Conservation (phyloP, 352 stramenopile genomes). For the Phytophthora niederhauseri region DNA sequence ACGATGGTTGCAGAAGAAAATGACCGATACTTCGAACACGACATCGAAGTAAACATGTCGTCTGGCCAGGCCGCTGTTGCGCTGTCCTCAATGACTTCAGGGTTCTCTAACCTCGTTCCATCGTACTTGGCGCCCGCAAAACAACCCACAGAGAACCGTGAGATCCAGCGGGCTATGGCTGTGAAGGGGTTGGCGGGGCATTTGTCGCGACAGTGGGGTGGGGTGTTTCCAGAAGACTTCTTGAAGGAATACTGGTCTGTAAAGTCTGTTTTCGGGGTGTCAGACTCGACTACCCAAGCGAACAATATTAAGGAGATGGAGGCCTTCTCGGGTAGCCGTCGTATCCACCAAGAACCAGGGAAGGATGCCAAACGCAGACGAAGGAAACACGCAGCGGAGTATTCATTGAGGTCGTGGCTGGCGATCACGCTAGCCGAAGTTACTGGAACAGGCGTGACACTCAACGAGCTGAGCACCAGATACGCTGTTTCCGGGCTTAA, state of each 20-base stretch:
- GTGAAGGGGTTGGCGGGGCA: slow-evolving; percentile 80
- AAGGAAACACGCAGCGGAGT: slow-evolving; percentile 11
- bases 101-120: slow-evolving; percentile 45
- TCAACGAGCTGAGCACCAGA: slow-evolving; percentile 31
- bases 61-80: slow-evolving; percentile 55
- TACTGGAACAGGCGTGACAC: slow-evolving; percentile 26
- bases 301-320: slow-evolving; percentile 39
- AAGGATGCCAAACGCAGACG: slow-evolving; percentile 7
- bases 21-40: slow-evolving; percentile 60
- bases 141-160: slow-evolving; percentile 4
- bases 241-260: slow-evolving; percentile 77
- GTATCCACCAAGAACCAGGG: slow-evolving; percentile 2
- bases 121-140: slow-evolving; percentile 42
- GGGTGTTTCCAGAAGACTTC: slow-evolving; percentile 67
- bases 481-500: slow-evolving; percentile 21
- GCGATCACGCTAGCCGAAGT: slow-evolving; percentile 22
- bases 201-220: slow-evolving; percentile 53
- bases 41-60: slow-evolving; percentile 59
- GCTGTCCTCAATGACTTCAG: slow-evolving; percentile 61
- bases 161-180: slow-evolving; percentile 43
- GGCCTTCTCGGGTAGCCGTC: slow-evolving; percentile 46
- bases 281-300: slow-evolving; percentile 29
- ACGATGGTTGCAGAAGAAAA: slow-evolving; percentile 41
- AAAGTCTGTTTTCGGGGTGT: slow-evolving; percentile 51
- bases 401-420: slow-evolving; percentile 30